Percentiles rank a stretch among this genome's conserved stretches.
phyloP scores from a whole-genome alignment of 2,329 filamentous ascomycete species.

The Pyrenochaeta sp. region DNA sequence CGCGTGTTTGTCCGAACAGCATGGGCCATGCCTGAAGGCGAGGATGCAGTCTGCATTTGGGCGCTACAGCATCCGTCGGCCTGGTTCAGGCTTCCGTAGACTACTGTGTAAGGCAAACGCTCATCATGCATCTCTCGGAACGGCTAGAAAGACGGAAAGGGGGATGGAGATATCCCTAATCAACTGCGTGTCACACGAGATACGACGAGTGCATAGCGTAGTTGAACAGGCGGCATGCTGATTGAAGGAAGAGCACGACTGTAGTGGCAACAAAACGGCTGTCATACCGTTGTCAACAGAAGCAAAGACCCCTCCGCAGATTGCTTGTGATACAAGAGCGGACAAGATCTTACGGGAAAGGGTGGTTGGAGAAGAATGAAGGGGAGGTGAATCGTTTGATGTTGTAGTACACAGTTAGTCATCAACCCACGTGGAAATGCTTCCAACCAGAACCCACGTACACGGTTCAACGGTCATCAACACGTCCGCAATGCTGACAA shows the following conservation, averaged over 20 bases:
- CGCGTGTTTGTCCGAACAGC: slow-evolving; percentile 16
- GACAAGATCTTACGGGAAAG: slow-evolving; percentile 21
- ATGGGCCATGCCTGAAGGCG: slow-evolving; percentile 22
- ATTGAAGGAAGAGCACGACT: slow-evolving; percentile 16
- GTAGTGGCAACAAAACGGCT: slow-evolving; percentile 31
- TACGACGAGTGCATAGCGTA: slow-evolving; percentile 20
- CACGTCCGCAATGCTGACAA: neutral
- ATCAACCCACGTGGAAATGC: slow-evolving; percentile 30
- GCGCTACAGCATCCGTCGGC: slow-evolving; percentile 9
- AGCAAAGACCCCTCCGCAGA: slow-evolving; percentile 25
- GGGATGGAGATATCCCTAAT: slow-evolving; percentile 5
- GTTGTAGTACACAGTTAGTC: slow-evolving; percentile 25
- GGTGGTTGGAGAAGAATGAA: slow-evolving; percentile 35
- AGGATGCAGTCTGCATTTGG: slow-evolving; percentile 9
- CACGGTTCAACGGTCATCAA: slow-evolving; percentile 16
- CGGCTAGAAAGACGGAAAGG: slow-evolving; percentile 5
- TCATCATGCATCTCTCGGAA: neutral
- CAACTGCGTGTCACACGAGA: slow-evolving; percentile 15
- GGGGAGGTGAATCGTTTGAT: slow-evolving; percentile 22
- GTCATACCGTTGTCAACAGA: slow-evolving; percentile 32
- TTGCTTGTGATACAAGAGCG: slow-evolving; percentile 25
- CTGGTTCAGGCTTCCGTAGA: slow-evolving; percentile 2
- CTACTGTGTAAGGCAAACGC: neutral
- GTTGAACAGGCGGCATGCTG: slow-evolving; percentile 25
- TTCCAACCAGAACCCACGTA: slow-evolving; percentile 4